Percentiles rank a stretch among this genome's conserved stretches.
These are phyloP conservation scores for Westerdykella sp. DNA, from an alignment of 2,329 filamentous ascomycete genomes.

Conservation along the genomic window DNA sequence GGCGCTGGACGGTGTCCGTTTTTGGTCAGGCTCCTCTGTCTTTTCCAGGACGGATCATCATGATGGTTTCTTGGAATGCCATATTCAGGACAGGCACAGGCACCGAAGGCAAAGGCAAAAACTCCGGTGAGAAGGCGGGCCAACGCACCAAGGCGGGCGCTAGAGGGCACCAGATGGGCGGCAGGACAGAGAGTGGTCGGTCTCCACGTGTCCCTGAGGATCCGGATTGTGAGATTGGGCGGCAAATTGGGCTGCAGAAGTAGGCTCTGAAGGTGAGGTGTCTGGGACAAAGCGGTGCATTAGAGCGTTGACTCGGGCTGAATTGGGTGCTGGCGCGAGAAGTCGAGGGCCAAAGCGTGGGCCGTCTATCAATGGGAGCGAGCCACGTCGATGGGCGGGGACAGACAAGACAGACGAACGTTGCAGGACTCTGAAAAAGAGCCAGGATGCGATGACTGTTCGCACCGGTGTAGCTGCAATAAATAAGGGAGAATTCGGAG, in stretches of 20 bases:
- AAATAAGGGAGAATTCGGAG: slow-evolving; percentile 10
- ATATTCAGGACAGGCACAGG: too few species aligned
- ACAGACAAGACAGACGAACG: background rate
- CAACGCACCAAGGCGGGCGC: slow-evolving; percentile 9
- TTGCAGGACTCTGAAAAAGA: slow-evolving; percentile 1
- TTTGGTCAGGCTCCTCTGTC: too few species aligned
- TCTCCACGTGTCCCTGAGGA: slow-evolving; percentile 14
- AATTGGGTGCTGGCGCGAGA: slow-evolving; percentile 6
- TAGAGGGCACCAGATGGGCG: background rate
- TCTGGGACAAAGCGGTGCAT: background rate
- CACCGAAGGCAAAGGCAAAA: too few species aligned
- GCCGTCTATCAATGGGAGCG: slow-evolving; percentile 9
- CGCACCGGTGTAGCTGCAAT: slow-evolving; percentile 12
- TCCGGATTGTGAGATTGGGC: slow-evolving; percentile 10
- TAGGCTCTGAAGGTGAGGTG: slow-evolving; percentile 10
- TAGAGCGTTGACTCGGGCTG: slow-evolving; percentile 10
- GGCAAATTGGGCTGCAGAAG: slow-evolving; percentile 18
- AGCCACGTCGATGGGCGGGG: slow-evolving; percentile 6
- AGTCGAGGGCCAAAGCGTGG: slow-evolving; percentile 4
- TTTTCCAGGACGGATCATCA: too few species aligned
- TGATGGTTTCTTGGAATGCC: too few species aligned
- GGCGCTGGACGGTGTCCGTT: too few species aligned
- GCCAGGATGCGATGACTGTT: slow-evolving; percentile 6
- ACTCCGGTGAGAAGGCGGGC: slow-evolving; percentile 10
- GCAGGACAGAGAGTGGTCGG: slow-evolving; percentile 5